Conservation (phyloP, 306 rosid species). For the Datisca glomerata region DNA sequence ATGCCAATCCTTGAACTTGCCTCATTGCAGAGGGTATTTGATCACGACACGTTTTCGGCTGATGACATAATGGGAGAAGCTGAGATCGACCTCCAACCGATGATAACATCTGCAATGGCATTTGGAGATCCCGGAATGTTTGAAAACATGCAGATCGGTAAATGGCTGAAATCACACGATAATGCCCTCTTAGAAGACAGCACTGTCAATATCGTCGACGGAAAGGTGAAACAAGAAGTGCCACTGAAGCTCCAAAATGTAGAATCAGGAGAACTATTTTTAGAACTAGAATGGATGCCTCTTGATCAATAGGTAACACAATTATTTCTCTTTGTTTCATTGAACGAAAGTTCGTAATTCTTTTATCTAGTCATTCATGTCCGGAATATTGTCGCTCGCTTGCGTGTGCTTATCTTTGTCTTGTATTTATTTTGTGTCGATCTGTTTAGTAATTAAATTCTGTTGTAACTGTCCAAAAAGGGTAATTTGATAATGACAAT, state of each 20-base stretch:
- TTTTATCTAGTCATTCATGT: not conserved
- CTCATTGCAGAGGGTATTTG: slow-evolving; percentile 63
- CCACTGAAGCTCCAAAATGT: slow-evolving; percentile 78
- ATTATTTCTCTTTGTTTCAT: too few species aligned
- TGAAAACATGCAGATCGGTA: slow-evolving; percentile 89
- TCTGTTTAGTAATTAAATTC: too few species aligned
- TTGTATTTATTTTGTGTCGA: too few species aligned
- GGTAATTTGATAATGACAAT: too few species aligned
- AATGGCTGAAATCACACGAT: slow-evolving; percentile 88
- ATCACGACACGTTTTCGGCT: slow-evolving; percentile 70
- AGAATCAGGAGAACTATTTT: slow-evolving; percentile 65
- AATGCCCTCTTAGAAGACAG: slow-evolving; percentile 75
- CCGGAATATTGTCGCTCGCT: too few species aligned
- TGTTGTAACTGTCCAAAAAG: too few species aligned
- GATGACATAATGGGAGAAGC: slow-evolving; percentile 98
- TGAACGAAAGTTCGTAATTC: not conserved
- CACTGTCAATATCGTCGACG: slow-evolving; percentile 54
- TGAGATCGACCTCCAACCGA: slow-evolving; percentile 80
- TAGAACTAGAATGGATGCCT: slow-evolving; percentile 92
- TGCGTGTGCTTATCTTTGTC: too few species aligned
- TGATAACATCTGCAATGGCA: slow-evolving; percentile 92
- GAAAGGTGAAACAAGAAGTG: slow-evolving; percentile 61
- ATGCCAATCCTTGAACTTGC: not conserved
- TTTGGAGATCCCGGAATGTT: slow-evolving; percentile 84
- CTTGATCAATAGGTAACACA: slow-evolving; percentile 72